Conservation (phyloP, 31 red algal genomes). For the Endocladia muricata region DNA sequence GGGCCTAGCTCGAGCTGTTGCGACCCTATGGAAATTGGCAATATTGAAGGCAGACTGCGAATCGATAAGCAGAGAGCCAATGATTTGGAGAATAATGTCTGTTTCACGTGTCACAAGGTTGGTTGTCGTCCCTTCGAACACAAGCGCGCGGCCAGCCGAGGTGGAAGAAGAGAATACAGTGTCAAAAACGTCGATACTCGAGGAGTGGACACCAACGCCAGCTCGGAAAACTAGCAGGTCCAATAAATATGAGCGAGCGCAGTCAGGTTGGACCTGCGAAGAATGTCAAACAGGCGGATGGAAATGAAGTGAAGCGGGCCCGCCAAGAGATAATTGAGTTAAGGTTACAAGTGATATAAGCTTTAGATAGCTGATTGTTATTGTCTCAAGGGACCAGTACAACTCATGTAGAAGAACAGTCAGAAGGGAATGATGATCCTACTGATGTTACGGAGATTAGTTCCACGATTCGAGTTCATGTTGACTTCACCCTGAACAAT, state of each 20-base stretch:
- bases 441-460: not conserved
- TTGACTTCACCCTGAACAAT: not conserved
- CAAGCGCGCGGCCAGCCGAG: too few species aligned
- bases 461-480: not conserved
- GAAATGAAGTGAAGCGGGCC: too few species aligned
- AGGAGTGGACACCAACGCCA: not conserved
- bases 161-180: not conserved
- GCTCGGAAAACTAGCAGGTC: not conserved
- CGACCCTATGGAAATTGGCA: conserved; percentile 28
- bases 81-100: conserved; percentile 5
- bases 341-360: too few species aligned
- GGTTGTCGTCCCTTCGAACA: conserved; percentile 3
- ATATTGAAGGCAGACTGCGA: conserved; percentile 9
- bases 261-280: too few species aligned
- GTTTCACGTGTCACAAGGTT: conserved; percentile 1
- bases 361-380: too few species aligned
- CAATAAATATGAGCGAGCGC: not conserved
- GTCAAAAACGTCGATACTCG: not conserved
- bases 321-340: too few species aligned
- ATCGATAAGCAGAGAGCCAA: not conserved
- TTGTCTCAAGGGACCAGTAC: not conserved
- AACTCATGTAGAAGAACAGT: not conserved
- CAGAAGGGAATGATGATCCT: not conserved
- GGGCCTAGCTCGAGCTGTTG: not conserved
- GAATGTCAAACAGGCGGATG: too few species aligned